A percentile compares a stretch with the other conserved stretches of the same genome.
Conservation (phyloP, 2,329 filamentous ascomycete species). For the Coniochaeta hoffmannii region DNA sequence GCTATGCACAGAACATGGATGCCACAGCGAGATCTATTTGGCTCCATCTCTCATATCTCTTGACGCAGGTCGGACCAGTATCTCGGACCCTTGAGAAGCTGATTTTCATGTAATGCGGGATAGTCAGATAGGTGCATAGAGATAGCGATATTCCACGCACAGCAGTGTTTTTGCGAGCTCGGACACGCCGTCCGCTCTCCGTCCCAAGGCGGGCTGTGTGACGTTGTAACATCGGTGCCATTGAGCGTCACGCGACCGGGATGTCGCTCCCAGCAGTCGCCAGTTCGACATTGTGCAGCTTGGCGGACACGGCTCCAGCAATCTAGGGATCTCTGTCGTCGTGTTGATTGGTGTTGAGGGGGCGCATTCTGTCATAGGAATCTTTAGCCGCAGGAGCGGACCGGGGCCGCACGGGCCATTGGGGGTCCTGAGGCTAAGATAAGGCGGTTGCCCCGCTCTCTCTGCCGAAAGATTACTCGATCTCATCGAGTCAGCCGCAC, state of each 20-base stretch:
- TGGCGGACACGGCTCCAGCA: neutral
- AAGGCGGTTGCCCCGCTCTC: constrained; percentile 7
- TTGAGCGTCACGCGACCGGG: neutral
- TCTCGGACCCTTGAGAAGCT: neutral
- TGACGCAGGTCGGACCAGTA: neutral
- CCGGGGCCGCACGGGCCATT: constrained; percentile 4
- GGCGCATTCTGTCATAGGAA: neutral
- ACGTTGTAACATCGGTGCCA: neutral
- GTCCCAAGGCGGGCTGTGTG: neutral
- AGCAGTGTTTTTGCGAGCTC: neutral
- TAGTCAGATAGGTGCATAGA: neutral
- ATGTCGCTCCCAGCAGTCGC: neutral
- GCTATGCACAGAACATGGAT: neutral
- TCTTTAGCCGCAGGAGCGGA: neutral
- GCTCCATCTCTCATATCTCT: neutral
- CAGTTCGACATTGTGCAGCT: neutral
- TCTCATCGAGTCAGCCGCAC: constrained; percentile 35
- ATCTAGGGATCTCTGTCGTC: neutral
- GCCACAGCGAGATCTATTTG: neutral
- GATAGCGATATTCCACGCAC: neutral
- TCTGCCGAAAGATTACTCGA: constrained; percentile 28
- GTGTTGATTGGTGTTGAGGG: neutral
- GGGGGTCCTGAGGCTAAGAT: constrained; percentile 8
- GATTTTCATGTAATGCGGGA: neutral
- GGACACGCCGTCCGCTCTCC: neutral